These are phyloP conservation scores for Termitomyces titanicus DNA, from an alignment of 768 basidiomycete genomes.

Conservation along the genomic window DNA sequence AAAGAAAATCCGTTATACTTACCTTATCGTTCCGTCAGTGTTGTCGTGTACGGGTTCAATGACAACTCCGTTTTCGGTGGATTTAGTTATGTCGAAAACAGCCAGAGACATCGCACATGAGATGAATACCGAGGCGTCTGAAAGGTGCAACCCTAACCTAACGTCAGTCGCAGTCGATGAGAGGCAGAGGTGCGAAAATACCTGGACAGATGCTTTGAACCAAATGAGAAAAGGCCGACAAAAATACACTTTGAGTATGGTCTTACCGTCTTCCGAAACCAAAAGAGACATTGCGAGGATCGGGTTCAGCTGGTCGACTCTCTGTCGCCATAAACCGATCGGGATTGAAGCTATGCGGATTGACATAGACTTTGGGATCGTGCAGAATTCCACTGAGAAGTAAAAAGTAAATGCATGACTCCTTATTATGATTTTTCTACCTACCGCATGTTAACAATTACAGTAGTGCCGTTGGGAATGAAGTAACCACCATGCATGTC, in stretches of 20 bases:
- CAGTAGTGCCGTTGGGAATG: too few species aligned
- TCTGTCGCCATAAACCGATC: too few species aligned
- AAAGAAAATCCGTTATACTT: too few species aligned
- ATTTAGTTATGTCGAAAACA: too few species aligned
- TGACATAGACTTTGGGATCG: too few species aligned
- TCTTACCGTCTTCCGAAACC: not conserved
- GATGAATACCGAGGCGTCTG: too few species aligned
- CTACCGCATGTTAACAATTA: conserved; percentile 41
- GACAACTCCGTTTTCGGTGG: not conserved
- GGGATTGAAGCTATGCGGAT: not conserved
- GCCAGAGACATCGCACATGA: too few species aligned
- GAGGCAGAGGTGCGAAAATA: not conserved
- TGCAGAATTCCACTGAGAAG: not conserved
- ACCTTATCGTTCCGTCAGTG: not conserved
- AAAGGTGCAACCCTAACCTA: not conserved
- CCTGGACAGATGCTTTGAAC: not conserved
- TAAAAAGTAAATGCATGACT: too few species aligned
- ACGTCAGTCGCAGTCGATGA: too few species aligned
- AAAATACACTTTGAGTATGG: not conserved
- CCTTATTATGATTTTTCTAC: too few species aligned
- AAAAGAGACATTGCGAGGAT: not conserved
- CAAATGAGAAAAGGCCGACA: not conserved
- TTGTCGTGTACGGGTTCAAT: too few species aligned
- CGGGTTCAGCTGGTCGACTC: not conserved
- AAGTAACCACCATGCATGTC: too few species aligned